Conservation (phyloP, 2,329 filamentous ascomycete species). For the Ilyonectria destructans region DNA sequence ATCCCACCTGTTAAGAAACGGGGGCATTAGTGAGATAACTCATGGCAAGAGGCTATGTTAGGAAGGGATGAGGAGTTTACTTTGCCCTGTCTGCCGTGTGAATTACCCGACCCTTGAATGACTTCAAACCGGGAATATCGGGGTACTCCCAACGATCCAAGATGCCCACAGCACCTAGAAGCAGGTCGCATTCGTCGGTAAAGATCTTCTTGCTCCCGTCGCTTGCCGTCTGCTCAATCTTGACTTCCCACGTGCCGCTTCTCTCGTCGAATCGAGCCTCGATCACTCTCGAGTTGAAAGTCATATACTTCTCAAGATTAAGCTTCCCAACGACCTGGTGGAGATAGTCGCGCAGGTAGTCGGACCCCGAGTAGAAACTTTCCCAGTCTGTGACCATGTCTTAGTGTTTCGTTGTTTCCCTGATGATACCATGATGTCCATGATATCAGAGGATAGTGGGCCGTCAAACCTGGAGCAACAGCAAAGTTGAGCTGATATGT, state of each 20-base stretch:
- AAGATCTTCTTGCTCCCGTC: neutral
- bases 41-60: too few species aligned
- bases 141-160: constrained; percentile 12
- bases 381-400: constrained; percentile 13
- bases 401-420: too few species aligned
- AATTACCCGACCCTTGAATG: constrained; percentile 5
- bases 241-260: neutral
- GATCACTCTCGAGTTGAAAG: constrained; percentile 3
- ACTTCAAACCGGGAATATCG: neutral
- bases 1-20: constrained; percentile 8
- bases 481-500: constrained; percentile 16
- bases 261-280: neutral
- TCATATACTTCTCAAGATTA: constrained; percentile 7
- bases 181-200: neutral
- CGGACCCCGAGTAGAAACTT: neutral
- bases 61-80: too few species aligned
- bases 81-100: neutral
- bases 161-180: constrained; percentile 1
- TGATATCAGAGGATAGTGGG: too few species aligned
- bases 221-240: neutral
- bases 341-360: neutral
- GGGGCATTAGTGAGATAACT: too few species aligned
- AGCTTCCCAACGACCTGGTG: neutral
- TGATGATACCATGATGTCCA: too few species aligned
- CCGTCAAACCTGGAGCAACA: too few species aligned